Evolutionary conservation across 345 rosid genomes (phyloP), one percentile per base, ranked within the genome.

Genomic region (Citrus australasica): DNA sequence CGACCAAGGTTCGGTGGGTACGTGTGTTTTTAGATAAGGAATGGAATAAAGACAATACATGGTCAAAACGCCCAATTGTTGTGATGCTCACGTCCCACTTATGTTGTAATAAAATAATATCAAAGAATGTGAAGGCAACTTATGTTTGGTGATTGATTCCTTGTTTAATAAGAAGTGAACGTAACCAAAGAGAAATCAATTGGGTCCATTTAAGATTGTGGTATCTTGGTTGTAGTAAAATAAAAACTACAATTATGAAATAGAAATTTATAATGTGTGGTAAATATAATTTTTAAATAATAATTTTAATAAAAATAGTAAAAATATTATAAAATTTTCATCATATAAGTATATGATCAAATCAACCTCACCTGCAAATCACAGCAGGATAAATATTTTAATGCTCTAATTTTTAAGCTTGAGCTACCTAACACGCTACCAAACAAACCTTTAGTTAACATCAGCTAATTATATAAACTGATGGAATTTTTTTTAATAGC

Each of bases 141-240:
- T 42, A 46, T 4, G 69, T 5, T 19, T 1, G 16, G 14, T 0
- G 28, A 13, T 38, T 37, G 51, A 53, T 63, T 63, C 10, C 2
- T 89, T 7, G 99, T 63, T 33, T 30, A 14, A 63, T 63, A 14
- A 30, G 0, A 30, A 63, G 37, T 14, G 22, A 63, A 63, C 37
- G 9, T 8, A 17, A 21, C n/a, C 25, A 56, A 56, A 22, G 61
- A 3, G 11, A 56, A 19, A n/a, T n/a, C 10, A 56, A 7, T 3
- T 0, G n/a, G 0, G 5, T 17, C 17, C 4, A 32, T 32, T 0
- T 46, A 46, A 1, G 1, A 13, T 46, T 11, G 51, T 13, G 5
- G 5, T 46, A 5, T 13, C 14, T 0, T 46, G 5, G 0, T 46
- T 46, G 51, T 13, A 13, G 51, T 46, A 42, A 42, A 42, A 42